These are phyloP conservation scores for Trichosporon sp. DNA, from an alignment of 1,284 basidiomycete genomes.

Conservation along the genomic window DNA sequence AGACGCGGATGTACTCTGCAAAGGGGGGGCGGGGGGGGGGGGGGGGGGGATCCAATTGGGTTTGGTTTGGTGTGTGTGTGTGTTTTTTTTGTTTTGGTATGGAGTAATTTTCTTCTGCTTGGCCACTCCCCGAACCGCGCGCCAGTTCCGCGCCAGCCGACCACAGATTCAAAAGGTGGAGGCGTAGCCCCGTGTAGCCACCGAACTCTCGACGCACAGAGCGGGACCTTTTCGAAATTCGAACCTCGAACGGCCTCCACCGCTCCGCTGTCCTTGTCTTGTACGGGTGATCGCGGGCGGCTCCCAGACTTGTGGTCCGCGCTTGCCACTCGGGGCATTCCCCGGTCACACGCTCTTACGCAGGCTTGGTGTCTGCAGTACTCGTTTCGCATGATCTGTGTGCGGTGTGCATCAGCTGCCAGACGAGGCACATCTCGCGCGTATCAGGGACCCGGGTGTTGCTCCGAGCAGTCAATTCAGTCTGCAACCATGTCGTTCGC, in stretches of 20 bases:
- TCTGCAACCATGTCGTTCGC: background rate
- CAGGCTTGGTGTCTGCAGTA: background rate
- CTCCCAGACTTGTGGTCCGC: background rate
- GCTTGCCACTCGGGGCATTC: background rate
- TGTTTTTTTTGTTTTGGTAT: no score
- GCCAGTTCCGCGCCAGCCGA: slow-evolving; percentile 7
- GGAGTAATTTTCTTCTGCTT: no score
- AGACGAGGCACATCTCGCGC: no score
- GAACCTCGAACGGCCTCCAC: background rate
- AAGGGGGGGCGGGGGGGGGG: background rate
- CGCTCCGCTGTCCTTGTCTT: background rate
- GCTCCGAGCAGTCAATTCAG: background rate
- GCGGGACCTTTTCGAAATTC: background rate
- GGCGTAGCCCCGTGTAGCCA: slow-evolving; percentile 6
- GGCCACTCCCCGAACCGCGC: slow-evolving; percentile 2
- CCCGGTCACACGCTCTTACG: background rate
- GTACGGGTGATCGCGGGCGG: background rate
- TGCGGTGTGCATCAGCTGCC: background rate
- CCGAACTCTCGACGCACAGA: background rate
- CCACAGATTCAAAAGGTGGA: background rate
- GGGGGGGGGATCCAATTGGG: no score
- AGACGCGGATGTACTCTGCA: background rate
- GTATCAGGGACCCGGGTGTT: no score
- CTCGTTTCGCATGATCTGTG: background rate
- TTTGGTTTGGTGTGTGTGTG: no score